A percentile compares a stretch with the other conserved stretches of the same genome.
These are phyloP conservation scores for Ogataea nonfermentans DNA, from an alignment of 805 yeast genomes.

Conservation along the genomic window DNA sequence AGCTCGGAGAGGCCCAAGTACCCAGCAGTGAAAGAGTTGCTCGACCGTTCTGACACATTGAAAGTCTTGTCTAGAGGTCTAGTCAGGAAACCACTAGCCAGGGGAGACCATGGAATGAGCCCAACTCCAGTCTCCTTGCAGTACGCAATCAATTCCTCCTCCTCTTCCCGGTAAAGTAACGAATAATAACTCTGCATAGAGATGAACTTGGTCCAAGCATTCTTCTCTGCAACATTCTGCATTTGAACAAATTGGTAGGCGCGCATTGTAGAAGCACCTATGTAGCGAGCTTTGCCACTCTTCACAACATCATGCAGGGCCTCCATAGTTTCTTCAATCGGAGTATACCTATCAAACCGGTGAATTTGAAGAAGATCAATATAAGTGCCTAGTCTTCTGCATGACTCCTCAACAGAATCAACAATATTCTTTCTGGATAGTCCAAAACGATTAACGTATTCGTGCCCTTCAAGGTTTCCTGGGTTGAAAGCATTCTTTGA, in stretches of 20 bases:
- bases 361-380: constrained; percentile 59
- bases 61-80: constrained; percentile 37
- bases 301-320: constrained; percentile 53
- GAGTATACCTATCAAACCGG: constrained; percentile 47
- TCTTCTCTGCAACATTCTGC: constrained; percentile 55
- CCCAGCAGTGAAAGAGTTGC: not conserved
- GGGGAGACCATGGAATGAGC: constrained; percentile 59
- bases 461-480: constrained; percentile 25
- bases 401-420: constrained; percentile 41
- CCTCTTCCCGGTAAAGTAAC: constrained; percentile 59
- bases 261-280: constrained; percentile 64
- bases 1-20: constrained; percentile 18
- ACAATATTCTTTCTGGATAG: constrained; percentile 45
- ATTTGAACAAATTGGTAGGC: constrained; percentile 52
- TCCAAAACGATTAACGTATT: constrained; percentile 37
- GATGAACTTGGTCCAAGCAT: constrained; percentile 57
- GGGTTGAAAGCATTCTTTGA: constrained; percentile 2
- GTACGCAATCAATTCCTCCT: constrained; percentile 56
- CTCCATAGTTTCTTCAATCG: constrained; percentile 54
- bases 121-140: constrained; percentile 53
- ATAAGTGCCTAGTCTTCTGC: constrained; percentile 49
- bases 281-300: constrained; percentile 48
- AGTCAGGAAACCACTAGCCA: constrained; percentile 46
- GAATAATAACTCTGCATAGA: constrained; percentile 59
- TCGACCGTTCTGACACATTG: constrained; percentile 8